Base-by-base conservation (phyloP, 2,329 filamentous ascomycete genomes). In the Exophiala phaeomuriformis region DNA sequence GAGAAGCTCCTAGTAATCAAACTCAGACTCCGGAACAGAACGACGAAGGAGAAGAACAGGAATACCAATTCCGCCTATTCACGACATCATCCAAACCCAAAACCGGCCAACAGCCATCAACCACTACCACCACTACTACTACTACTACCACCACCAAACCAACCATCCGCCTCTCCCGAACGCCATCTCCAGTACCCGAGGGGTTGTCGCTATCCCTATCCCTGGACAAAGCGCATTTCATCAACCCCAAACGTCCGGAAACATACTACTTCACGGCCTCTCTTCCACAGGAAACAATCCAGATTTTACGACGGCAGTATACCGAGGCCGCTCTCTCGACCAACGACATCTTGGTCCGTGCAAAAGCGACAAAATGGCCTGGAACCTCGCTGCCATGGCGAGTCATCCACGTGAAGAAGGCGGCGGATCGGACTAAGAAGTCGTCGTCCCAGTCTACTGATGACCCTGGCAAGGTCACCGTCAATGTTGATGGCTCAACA, bases 31-130 rank as follows among this genome's bases (percentile, higher is more conserved):
- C 4, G 10, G 10, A 52, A 12, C 19, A 19, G 19, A 1, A 19
- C 2, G 19, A 19, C 19, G 45, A 52, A 12, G 31, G 31, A 10
- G 45, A 51, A 37, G 58, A 61, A 39, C 47, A 52, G 41, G 50
- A 53, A 36, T 61, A 55, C 33, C 50, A 61, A 41, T 62, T 62
- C 47, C 59, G 59, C 10, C 53, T 62, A 5, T 62, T 62, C 47
- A 51, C 48, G 29, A 12, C 49, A 6, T 31, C 37, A 2, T 4
- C 9, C 51, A 27, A 30, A 31, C 5, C 30, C 40, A 42, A 19
- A 9, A 28, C 45, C 8, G 2, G 35, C 40, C n/a, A 32, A 31
- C 7, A 50, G 31, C 3, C 27, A 19, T 8, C 45, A 41, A 41
- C 39, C 5, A 9, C 39, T 27, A 9, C 9, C 39, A 27, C 19